Conservation (phyloP, 1,284 basidiomycete species). For the Cystobasidium slooffiae region DNA sequence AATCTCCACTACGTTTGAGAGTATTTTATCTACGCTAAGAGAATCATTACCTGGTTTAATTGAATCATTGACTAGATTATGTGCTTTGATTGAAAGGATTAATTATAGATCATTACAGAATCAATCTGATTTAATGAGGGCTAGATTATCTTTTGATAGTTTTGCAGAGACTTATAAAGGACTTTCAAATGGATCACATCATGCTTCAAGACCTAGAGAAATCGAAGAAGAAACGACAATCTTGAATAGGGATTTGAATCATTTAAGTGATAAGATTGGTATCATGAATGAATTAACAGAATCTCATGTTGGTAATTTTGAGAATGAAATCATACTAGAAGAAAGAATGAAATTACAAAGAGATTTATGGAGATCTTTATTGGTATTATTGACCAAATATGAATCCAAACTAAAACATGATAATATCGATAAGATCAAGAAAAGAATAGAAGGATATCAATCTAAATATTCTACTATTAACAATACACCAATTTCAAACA, state of each 20-base stretch:
- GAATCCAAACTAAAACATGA: constrained; percentile 76
- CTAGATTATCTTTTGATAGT: constrained; percentile 33
- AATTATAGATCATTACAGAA: constrained; percentile 68
- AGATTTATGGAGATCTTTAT: constrained; percentile 81
- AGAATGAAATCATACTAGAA: constrained; percentile 43
- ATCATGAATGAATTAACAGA: constrained; percentile 15
- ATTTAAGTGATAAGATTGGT: constrained; percentile 2
- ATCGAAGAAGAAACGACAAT: constrained; percentile 18
- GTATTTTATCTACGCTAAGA: constrained; percentile 74
- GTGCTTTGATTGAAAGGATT: constrained; percentile 78
- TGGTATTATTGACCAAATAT: constrained; percentile 80
- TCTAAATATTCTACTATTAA: constrained; percentile 8
- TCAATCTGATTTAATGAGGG: constrained; percentile 40
- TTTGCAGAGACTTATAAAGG: constrained; percentile 36
- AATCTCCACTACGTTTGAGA: constrained; percentile 72
- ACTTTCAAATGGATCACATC: constrained; percentile 36
- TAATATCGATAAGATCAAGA: constrained; percentile 80
- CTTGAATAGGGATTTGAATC: constrained; percentile 5
- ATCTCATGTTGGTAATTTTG: constrained; percentile 7
- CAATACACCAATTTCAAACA: background rate
- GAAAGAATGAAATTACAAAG: constrained; percentile 68
- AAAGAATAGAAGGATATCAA: constrained; percentile 71
- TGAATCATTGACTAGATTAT: constrained; percentile 88
- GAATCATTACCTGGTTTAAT: constrained; percentile 73
- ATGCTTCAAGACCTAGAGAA: constrained; percentile 42